Base-by-base conservation (phyloP, 2,329 filamentous ascomycete species). In the Aspergillus candidus region DNA sequence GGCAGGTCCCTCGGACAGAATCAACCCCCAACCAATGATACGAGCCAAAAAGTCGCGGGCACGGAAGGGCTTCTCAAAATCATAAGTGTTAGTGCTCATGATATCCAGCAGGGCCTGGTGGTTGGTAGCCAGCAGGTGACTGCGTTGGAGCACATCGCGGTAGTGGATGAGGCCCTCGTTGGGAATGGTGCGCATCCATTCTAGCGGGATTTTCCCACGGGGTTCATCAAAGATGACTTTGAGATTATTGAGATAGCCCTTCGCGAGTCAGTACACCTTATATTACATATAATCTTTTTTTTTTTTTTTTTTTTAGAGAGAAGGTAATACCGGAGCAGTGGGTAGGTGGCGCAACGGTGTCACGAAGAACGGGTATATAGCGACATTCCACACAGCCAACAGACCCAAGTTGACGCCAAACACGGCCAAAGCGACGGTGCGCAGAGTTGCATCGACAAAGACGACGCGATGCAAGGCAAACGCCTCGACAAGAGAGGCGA, bases 161-260 rank as follows among this genome's bases (percentile, higher is more conserved):
- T 79, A 78, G 48, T 73, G 67, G 32, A 80, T 69, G 4, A 80
- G 61, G 2, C 77, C 77, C 38, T 79, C 72, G 48, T 80, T 79
- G 3, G 73, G 73, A 11, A 79, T 65, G 6, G 58, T 69, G 35
- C 74, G 71, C 38, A 75, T 70, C 77, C 77, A 80, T 36, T 62
- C 30, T 12, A 67, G 44, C 0, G 61, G 60, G 1, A 52, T 44
- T 3, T 51, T 52, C 7, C 65, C 65, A 7, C 61, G 58, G 3
- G 65, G 65, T 11, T 57, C 51, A 38, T 65, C 62, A 35, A 66
- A 60, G 38, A 67, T 54, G 22, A 66, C 52, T 17, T 53, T 53
- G 6, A 44, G 39, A 42, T 61, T 47, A 35, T 51, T 60, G 40
- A 54, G 42, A 11, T 48, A 45, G 10, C 63, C 62, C 61, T 64